Percentiles rank a stretch among this genome's conserved stretches.
These are phyloP conservation scores for Cystobasidium onofrii DNA, from an alignment of 768 basidiomycete species.

Conservation along the genomic window DNA sequence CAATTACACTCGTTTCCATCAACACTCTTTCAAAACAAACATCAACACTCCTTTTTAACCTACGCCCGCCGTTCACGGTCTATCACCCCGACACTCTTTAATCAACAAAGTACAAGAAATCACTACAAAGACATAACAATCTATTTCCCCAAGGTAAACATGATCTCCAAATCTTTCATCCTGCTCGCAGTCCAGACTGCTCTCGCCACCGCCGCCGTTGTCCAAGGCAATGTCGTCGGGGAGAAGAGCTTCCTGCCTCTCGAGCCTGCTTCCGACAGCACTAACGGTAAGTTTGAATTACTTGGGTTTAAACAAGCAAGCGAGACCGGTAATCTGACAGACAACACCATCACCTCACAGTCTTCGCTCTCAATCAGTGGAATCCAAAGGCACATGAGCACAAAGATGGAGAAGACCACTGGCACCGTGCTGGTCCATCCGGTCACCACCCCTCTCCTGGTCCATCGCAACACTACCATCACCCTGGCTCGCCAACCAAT, in stretches of 20 bases:
- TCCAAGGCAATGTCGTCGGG: background rate
- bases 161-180: constrained; percentile 1
- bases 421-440: background rate
- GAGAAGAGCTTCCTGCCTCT: background rate
- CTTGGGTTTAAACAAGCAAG: background rate
- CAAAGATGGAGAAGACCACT: background rate
- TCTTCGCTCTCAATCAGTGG: constrained; percentile 26
- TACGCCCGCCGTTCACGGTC: background rate
- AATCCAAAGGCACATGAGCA: constrained; percentile 7
- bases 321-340: too few species aligned
- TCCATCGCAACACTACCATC: background rate
- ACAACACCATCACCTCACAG: constrained; percentile 3
- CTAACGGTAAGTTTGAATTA: background rate
- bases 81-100: constrained; percentile 7
- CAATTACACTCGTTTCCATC: background rate
- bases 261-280: background rate
- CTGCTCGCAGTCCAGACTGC: constrained; percentile 25
- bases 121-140: background rate
- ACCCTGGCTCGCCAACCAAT: background rate
- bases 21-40: constrained; percentile 10
- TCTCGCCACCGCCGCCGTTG: constrained; percentile 13
- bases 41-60: constrained; percentile 1
- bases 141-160: background rate
- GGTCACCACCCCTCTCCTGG: background rate
- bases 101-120: background rate